Evolutionary conservation across 2,329 filamentous ascomycete genomes (phyloP).

Genomic region (Trematosphaeria pertusa): DNA sequence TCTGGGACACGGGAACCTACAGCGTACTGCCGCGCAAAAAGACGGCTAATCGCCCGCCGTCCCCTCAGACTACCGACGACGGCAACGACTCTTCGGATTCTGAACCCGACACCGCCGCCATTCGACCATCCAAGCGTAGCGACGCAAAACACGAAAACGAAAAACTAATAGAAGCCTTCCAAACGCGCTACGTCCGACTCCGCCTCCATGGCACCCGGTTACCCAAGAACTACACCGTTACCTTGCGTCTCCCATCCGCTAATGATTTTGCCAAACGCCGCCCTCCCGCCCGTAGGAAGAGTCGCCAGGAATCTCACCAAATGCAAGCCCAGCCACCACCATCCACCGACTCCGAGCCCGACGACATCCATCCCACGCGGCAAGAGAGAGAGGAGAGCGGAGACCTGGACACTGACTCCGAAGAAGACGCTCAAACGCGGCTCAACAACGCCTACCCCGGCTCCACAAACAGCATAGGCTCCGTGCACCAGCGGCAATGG

Average conservation of each 20-base stretch:
- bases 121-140: too few relatives aligned
- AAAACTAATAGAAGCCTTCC: conserved; percentile 48
- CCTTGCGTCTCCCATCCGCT: conserved; percentile 45
- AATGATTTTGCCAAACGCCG: conserved; percentile 36
- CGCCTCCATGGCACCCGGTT: conserved; percentile 51
- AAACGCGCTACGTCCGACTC: conserved; percentile 48
- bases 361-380: background rate
- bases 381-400: conserved; percentile 25
- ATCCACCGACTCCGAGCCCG: conserved; percentile 16
- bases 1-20: conserved; percentile 57
- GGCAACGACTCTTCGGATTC: background rate
- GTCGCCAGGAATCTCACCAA: conserved; percentile 1
- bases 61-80: conserved; percentile 42
- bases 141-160: conserved; percentile 39
- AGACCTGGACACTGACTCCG: conserved; percentile 53
- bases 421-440: conserved; percentile 53
- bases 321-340: background rate
- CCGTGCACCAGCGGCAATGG: conserved; percentile 72
- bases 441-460: conserved; percentile 71
- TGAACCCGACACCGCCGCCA: background rate
- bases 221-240: conserved; percentile 49
- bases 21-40: conserved; percentile 40
- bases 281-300: conserved; percentile 18
- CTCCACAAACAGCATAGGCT: conserved; percentile 69
- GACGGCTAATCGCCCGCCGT: conserved; percentile 18